Conservation (phyloP, 768 basidiomycete genomes). For the Mrakia blollopis region DNA sequence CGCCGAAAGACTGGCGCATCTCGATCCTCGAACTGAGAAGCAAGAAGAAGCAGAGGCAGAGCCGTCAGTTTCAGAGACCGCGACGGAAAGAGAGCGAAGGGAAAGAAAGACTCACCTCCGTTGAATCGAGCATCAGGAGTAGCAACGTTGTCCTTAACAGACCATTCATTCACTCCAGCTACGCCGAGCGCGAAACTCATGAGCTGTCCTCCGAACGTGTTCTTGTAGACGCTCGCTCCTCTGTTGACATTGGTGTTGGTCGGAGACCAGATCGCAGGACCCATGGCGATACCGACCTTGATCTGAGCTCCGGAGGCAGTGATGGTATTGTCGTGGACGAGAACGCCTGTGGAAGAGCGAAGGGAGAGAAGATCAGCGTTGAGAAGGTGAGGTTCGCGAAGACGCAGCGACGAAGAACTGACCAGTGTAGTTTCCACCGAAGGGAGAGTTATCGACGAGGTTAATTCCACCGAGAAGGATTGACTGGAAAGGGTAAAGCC, state of each 20-base stretch:
- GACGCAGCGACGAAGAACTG: background rate
- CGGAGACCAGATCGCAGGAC: background rate
- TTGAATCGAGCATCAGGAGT: background rate
- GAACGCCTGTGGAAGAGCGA: too few species aligned
- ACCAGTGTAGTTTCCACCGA: background rate
- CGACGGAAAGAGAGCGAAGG: background rate
- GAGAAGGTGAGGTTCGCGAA: too few species aligned
- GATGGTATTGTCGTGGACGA: background rate
- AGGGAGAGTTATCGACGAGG: constrained; percentile 13
- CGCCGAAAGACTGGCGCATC: background rate
- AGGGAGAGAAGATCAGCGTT: too few species aligned
- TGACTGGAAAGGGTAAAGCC: too few species aligned
- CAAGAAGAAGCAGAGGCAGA: background rate
- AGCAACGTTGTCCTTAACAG: background rate
- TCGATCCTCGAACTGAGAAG: background rate
- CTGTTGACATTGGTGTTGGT: background rate
- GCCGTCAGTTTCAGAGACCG: background rate
- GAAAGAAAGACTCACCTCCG: background rate
- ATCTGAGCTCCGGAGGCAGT: background rate
- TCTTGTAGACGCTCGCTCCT: background rate
- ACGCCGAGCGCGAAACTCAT: constrained; percentile 10
- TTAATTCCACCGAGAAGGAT: constrained; percentile 13
- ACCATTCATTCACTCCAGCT: background rate
- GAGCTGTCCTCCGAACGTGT: background rate
- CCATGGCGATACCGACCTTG: constrained; percentile 6